These are phyloP conservation scores for Fomitopsis schrenkii DNA, from an alignment of 1,284 basidiomycete species.

Conservation along the genomic window DNA sequence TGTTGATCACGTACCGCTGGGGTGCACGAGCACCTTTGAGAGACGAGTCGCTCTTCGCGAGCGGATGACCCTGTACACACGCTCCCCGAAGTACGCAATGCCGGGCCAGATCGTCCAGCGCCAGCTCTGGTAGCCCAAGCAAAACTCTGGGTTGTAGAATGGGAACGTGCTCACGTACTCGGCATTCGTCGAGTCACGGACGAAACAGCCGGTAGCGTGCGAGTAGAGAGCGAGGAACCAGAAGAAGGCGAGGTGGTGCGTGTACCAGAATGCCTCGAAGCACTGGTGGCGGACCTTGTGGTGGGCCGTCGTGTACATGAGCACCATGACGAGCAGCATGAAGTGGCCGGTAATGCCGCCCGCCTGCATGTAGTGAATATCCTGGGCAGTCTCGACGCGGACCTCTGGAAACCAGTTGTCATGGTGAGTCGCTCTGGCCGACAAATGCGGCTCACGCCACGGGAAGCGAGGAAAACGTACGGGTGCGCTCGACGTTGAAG, in stretches of 20 bases:
- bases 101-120: constrained; percentile 85
- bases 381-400: constrained; percentile 65
- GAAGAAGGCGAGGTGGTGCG: constrained; percentile 88
- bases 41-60: constrained; percentile 71
- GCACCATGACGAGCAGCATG: constrained; percentile 84
- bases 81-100: constrained; percentile 81
- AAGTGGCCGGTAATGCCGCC: constrained; percentile 88
- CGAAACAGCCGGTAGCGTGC: constrained; percentile 90
- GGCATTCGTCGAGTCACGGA: constrained; percentile 72
- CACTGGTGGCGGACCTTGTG: constrained; percentile 79
- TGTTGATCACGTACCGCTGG: constrained; percentile 54
- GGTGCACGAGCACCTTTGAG: constrained; percentile 78
- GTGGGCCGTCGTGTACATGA: constrained; percentile 84
- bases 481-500: constrained; percentile 78
- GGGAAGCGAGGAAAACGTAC: constrained; percentile 36
- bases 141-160: constrained; percentile 79
- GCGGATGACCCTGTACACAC: constrained; percentile 76
- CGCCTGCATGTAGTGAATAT: constrained; percentile 83
- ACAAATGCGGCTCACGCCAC: not conserved
- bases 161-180: constrained; percentile 68
- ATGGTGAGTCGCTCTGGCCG: not conserved
- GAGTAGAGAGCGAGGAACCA: constrained; percentile 86
- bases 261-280: constrained; percentile 94
- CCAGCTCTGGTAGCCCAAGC: constrained; percentile 86
- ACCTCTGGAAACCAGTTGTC: constrained; percentile 53